Evolutionary conservation across 1,284 basidiomycete species (phyloP), one percentile per base, ranked within the genome.

Genomic region (Marasmius fiardii): DNA sequence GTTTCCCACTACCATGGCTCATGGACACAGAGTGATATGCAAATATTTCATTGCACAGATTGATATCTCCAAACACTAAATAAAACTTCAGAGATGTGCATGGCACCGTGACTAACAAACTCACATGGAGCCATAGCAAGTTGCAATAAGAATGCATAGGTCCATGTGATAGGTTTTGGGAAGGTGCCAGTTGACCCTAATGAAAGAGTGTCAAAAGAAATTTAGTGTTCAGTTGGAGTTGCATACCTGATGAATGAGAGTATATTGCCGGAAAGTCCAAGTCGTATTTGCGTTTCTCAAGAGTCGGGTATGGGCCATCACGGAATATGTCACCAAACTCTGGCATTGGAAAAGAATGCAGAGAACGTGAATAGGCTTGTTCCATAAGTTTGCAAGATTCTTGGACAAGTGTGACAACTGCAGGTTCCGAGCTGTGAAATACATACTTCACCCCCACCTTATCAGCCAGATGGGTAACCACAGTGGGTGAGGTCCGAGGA

Each of bases 181-280:
- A 62, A 57, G n/a, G 58, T 47, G n/a, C 35, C 35, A 4, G 61
- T 60, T 21, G 61, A 63, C 4, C 61, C 61, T 61, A 41, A 23
- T 37, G 14, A 12, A 26, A 16, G 43, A 44, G n/a, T 44, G 23
- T 20, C 23, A 18, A 11, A n/a, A 16, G 1, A 37, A 23, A 7
- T 31, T 41, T 7, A 24, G 18, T 20, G 34, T n/a, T 10, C 11
- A 8, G n/a, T 12, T 16, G 21, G 12, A 14, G 12, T 16, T 1
- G 37, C 58, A 16, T 44, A 64, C 62, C 62, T n/a, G 63, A 63
- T 1, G 64, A 67, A 52, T 68, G 65, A 11, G 54, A 31, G 16
- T 44, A 43, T 23, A 63, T 35, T 35, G 67, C 60, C 10, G 61
- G 28, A 14, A 55, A 44, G 12, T 44, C 43, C 43, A 44, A 8